Evolutionary conservation across 164 flowering plant genomes (phyloP), one percentile per base, ranked within the genome.

Genomic region (Platanus orientalis): DNA sequence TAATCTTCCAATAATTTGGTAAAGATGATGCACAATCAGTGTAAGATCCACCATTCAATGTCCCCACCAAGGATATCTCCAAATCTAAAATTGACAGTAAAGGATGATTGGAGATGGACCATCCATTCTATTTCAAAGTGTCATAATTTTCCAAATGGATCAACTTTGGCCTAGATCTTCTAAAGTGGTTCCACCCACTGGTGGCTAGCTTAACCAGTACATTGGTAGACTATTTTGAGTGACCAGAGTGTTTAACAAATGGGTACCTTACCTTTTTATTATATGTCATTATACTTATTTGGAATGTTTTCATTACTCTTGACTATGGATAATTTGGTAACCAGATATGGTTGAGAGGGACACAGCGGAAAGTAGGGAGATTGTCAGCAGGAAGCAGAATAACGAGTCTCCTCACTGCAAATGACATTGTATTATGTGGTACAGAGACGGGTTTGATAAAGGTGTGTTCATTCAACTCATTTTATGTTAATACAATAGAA

Each of bases 281-380:
- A 5, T 34, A 34, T 25, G 14, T 0, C 6, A 10, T 7, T 16
- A 1, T 17, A 27, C 28, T 36, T 3, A 10, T 6, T 6, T 34
- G 27, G 6, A 23, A n/a, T 7, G 34, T 23, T 28, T 6, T 28
- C 32, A 26, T 14, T 30, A 0, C 34, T 32, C 29, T 60, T 5
- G n/a, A n/a, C n/a, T n/a, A n/a, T n/a, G n/a, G n/a, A n/a, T n/a
- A n/a, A n/a, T n/a, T n/a, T n/a, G n/a, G n/a, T 26, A 54, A 68
- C 25, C 78, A 88, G 96, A 81, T 89, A 54, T 89, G 96, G 96
- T 67, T 89, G 71, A 81, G 92, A 77, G 84, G 77, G 20, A 78
- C 87, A 63, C 80, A 66, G 36, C 78, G 78, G 66, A 81, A 81
- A 70, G 84, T 85, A 44, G 93, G 93, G 39, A 80, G 91, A 61